Percentiles rank a stretch among this genome's conserved stretches.
Conservation (phyloP, 2,329 filamentous ascomycete genomes). For the Neocucurbitaria cava region DNA sequence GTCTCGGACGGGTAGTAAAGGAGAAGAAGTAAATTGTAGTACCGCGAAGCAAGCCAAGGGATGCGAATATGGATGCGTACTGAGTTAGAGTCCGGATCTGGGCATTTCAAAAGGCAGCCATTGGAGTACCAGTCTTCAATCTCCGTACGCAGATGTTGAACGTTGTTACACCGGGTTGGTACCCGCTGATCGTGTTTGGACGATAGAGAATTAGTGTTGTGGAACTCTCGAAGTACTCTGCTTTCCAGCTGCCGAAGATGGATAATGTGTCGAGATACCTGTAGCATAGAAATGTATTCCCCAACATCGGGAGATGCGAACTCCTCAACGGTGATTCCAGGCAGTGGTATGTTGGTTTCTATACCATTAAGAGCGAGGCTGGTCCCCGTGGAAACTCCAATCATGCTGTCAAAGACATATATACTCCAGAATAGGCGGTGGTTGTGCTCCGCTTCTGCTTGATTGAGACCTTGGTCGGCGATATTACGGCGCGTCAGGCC, state of each 20-base stretch:
- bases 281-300: not conserved
- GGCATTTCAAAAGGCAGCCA: not conserved
- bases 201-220: too few species aligned
- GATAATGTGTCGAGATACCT: not conserved
- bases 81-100: not conserved
- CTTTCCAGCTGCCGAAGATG: not conserved
- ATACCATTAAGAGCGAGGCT: not conserved
- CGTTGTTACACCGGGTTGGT: too few species aligned
- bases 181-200: not conserved
- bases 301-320: not conserved
- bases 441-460: not conserved
- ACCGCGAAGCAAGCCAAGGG: not conserved
- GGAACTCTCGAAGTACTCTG: too few species aligned
- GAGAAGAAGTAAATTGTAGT: not conserved
- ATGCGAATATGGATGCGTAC: not conserved
- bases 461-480: not conserved
- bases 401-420: not conserved
- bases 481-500: not conserved
- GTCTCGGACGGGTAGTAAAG: not conserved
- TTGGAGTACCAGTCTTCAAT: not conserved
- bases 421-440: not conserved
- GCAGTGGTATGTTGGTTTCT: not conserved
- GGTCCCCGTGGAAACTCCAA: not conserved
- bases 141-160: not conserved
- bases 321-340: not conserved